These are phyloP conservation scores for Ochromonadaceae sp. DNA, from an alignment of 352 stramenopile species.

Conservation along the genomic window DNA sequence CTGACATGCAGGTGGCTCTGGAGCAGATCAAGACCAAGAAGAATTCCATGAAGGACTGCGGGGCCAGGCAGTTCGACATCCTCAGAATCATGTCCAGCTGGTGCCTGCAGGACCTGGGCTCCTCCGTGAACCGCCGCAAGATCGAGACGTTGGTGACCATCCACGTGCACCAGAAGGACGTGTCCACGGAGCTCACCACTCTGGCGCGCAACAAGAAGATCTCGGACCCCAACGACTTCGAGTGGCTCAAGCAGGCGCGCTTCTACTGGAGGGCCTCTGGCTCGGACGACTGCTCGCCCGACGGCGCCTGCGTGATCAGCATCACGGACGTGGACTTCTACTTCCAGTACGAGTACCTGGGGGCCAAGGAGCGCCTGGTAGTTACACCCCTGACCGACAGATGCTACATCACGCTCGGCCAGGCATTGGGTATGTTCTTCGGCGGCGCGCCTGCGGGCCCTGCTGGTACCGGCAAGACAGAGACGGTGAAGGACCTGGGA, in stretches of 20 bases:
- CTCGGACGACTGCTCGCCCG: conserved; percentile 74
- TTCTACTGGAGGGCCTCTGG: conserved; percentile 92
- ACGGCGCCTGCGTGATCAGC: conserved; percentile 85
- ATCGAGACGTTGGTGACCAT: conserved; percentile 95
- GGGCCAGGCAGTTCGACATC: conserved; percentile 74
- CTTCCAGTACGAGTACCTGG: conserved; percentile 95
- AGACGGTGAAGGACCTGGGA: conserved; percentile 90
- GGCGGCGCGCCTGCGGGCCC: conserved; percentile 80
- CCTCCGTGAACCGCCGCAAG: conserved; percentile 90
- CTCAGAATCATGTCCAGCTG: conserved; percentile 82
- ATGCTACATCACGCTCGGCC: conserved; percentile 91
- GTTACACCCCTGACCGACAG: conserved; percentile 90
- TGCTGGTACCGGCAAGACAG: conserved; percentile 87
- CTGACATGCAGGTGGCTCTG: no score
- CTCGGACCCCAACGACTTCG: conserved; percentile 90
- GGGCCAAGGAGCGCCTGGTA: conserved; percentile 88
- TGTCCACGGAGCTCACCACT: conserved; percentile 78
- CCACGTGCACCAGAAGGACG: conserved; percentile 92
- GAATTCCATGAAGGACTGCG: conserved; percentile 93
- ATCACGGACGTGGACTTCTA: conserved; percentile 97
- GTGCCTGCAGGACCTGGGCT: conserved; percentile 86
- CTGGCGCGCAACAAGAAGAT: conserved; percentile 91
- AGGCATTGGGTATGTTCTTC: conserved; percentile 95
- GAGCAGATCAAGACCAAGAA: conserved; percentile 84
- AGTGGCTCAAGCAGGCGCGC: conserved; percentile 96